These are phyloP conservation scores for Quercus tomentella DNA, from an alignment of 331 rosid species.

Conservation along the genomic window DNA sequence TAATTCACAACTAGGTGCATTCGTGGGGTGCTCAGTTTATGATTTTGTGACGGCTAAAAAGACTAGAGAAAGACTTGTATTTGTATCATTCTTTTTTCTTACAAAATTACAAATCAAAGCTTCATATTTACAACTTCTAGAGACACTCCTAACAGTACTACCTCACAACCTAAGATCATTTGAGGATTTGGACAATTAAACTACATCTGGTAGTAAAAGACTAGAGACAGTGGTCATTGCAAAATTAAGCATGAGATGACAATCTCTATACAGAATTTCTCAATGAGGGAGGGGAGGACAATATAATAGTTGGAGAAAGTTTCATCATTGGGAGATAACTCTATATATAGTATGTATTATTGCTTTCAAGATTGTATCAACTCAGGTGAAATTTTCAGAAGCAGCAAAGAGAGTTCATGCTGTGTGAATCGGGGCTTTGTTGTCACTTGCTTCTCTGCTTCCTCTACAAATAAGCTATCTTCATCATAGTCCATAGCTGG, in stretches of 20 bases:
- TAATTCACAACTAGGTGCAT: too few relatives aligned
- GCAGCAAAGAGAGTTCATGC: slow-evolving; percentile 16
- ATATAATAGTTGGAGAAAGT: not conserved
- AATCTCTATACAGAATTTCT: not conserved
- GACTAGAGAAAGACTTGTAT: too few relatives aligned
- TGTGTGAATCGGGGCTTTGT: slow-evolving; percentile 10
- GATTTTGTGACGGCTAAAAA: too few relatives aligned
- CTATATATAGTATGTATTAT: not conserved
- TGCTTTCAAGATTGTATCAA: slow-evolving; percentile 6
- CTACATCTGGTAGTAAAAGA: not conserved
- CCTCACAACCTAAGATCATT: not conserved
- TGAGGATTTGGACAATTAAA: not conserved
- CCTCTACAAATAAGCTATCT: not conserved
- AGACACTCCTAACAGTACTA: not conserved
- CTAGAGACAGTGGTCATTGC: not conserved
- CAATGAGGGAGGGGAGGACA: not conserved
- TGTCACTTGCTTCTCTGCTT: not conserved
- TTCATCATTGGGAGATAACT: not conserved
- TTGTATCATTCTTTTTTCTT: too few relatives aligned
- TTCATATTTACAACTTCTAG: not conserved
- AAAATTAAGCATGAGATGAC: not conserved
- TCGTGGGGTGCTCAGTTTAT: too few relatives aligned
- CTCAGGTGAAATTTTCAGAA: not conserved
- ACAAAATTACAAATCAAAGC: not conserved
- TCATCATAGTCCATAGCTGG: not conserved